phyloP scores from a whole-genome alignment of 768 basidiomycete genomes.

The Calocybe indica region DNA sequence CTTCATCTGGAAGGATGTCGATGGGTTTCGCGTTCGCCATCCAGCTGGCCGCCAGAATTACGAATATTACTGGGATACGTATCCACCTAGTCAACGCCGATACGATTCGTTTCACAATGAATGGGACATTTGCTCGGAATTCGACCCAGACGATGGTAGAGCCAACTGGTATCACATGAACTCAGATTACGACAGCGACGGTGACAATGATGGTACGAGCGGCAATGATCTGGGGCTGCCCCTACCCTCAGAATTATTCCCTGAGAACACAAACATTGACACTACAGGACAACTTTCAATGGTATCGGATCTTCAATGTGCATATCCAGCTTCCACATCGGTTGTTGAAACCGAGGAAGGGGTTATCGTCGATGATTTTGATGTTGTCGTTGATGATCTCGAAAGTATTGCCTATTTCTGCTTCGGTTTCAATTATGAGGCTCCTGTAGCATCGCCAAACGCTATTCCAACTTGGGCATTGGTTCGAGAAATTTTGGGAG shows the following conservation, averaged over 20 bases:
- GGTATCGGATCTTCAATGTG: too few relatives aligned
- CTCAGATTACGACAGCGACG: constrained; percentile 3
- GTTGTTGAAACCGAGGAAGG: neutral
- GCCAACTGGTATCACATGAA: constrained; percentile 1
- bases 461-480: neutral
- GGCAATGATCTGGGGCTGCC: too few relatives aligned
- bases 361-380: too few relatives aligned
- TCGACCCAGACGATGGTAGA: too few relatives aligned
- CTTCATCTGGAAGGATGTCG: constrained; percentile 14
- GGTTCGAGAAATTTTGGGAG: constrained; percentile 1
- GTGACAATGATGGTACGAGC: constrained; percentile 1
- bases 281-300: too few relatives aligned
- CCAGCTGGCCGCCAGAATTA: constrained; percentile 7
- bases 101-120: constrained; percentile 15
- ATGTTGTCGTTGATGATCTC: too few relatives aligned
- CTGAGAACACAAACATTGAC: too few relatives aligned
- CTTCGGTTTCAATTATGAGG: neutral
- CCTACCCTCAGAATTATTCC: too few relatives aligned
- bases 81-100: constrained; percentile 6
- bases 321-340: neutral
- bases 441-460: neutral
- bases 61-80: constrained; percentile 10
- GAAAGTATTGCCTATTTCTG: neutral
- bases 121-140: constrained; percentile 15
- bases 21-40: constrained; percentile 13